Conservation (phyloP, 208 protist genomes). For the Leishmania martiniquensis region DNA sequence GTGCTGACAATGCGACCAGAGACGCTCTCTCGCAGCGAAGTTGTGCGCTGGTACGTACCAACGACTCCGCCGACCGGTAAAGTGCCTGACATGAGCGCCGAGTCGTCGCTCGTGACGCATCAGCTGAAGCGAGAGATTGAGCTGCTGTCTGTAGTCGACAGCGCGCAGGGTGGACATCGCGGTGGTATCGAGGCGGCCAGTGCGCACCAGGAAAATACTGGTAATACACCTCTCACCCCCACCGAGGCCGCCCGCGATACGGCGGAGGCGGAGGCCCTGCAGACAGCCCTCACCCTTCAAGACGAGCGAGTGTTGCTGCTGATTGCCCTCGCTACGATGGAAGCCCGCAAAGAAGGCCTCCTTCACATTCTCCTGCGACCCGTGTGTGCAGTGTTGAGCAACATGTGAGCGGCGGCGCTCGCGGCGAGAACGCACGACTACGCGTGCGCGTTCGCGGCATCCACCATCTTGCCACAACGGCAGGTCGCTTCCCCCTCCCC, state of each 20-base stretch:
- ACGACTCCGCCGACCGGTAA: constrained; percentile 18
- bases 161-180: constrained; percentile 30
- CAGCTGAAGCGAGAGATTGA: constrained; percentile 41
- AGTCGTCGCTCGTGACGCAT: constrained; percentile 30
- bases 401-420: constrained; percentile 41
- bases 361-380: constrained; percentile 68
- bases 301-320: constrained; percentile 73
- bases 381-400: constrained; percentile 58
- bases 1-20: constrained; percentile 79
- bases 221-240: constrained; percentile 16
- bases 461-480: too few species aligned
- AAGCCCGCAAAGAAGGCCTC: constrained; percentile 77
- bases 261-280: constrained; percentile 37
- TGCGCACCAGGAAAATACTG: constrained; percentile 14
- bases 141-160: constrained; percentile 34
- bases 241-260: constrained; percentile 16
- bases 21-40: constrained; percentile 54
- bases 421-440: background rate
- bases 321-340: constrained; percentile 74
- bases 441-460: background rate
- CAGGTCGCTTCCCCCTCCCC: background rate
- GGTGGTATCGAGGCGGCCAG: constrained; percentile 31
- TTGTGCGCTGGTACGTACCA: constrained; percentile 40
- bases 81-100: constrained; percentile 16
- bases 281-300: constrained; percentile 59